Conservation (phyloP, 345 rosid genomes). For the Melastoma malabathricum region DNA sequence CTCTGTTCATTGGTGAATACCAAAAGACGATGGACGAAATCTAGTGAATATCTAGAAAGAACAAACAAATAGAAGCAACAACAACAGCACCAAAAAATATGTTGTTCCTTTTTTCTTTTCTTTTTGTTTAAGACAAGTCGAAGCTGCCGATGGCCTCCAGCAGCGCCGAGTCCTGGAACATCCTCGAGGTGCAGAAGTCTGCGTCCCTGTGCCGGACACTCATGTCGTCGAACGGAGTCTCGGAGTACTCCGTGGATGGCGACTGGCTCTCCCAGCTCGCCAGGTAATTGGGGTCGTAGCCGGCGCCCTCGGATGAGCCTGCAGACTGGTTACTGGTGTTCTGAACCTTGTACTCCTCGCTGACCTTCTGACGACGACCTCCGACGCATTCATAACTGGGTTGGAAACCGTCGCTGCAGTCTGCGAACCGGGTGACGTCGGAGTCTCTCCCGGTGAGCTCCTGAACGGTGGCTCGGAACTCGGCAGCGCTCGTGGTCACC, state of each 20-base stretch:
- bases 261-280: neutral
- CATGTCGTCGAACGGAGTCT: neutral
- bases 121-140: too few species aligned
- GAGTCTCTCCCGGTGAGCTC: conserved; percentile 84
- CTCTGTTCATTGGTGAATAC: too few species aligned
- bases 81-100: too few species aligned
- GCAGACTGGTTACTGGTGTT: neutral
- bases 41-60: conserved; percentile 34
- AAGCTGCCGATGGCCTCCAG: conserved; percentile 13
- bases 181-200: too few species aligned
- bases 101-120: too few species aligned
- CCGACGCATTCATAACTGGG: neutral
- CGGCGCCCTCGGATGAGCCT: neutral
- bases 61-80: conserved; percentile 4
- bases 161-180: conserved; percentile 12
- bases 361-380: neutral
- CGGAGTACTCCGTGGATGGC: conserved; percentile 1
- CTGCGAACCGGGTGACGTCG: conserved; percentile 28
- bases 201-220: too few species aligned
- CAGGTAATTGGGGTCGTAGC: neutral
- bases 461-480: conserved; percentile 71
- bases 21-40: too few species aligned
- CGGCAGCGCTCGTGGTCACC: conserved; percentile 53
- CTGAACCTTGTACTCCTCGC: too few species aligned
- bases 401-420: conserved; percentile 15